phyloP scores from a whole-genome alignment of 306 rosid genomes.

The Fragaria nilgerrensis region DNA sequence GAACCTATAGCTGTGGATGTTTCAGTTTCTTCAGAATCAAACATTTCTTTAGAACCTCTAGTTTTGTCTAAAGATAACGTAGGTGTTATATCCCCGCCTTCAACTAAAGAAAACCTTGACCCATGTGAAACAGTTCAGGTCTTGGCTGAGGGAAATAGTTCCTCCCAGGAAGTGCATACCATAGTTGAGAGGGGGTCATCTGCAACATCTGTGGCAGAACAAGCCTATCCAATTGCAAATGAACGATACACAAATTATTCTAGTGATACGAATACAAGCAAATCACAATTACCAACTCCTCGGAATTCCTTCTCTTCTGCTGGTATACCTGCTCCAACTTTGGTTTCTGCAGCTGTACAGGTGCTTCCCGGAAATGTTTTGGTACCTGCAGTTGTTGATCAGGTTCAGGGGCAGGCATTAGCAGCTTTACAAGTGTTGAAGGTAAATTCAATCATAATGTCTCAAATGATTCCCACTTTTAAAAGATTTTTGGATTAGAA shows the following conservation, averaged over 20 bases:
- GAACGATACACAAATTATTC: constrained; percentile 32
- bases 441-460: constrained; percentile 34
- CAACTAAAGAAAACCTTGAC: constrained; percentile 40
- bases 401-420: constrained; percentile 92
- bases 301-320: constrained; percentile 71
- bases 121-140: constrained; percentile 34
- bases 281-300: constrained; percentile 50
- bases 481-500: constrained; percentile 6
- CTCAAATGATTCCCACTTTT: neutral
- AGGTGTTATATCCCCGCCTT: constrained; percentile 37
- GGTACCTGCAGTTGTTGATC: constrained; percentile 95
- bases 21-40: constrained; percentile 38
- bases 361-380: constrained; percentile 86
- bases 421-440: constrained; percentile 88
- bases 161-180: constrained; percentile 43
- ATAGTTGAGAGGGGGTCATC: constrained; percentile 31
- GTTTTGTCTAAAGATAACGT: constrained; percentile 29
- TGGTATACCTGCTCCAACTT: constrained; percentile 95
- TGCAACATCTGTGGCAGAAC: constrained; percentile 32
- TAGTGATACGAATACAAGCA: constrained; percentile 39
- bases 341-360: constrained; percentile 69
- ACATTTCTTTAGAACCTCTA: constrained; percentile 38
- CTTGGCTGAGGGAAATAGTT: constrained; percentile 41
- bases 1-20: constrained; percentile 31
- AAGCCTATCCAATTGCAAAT: constrained; percentile 36